phyloP scores from a whole-genome alignment of 2,329 filamentous ascomycete species.

The Hypoxylon sp. region DNA sequence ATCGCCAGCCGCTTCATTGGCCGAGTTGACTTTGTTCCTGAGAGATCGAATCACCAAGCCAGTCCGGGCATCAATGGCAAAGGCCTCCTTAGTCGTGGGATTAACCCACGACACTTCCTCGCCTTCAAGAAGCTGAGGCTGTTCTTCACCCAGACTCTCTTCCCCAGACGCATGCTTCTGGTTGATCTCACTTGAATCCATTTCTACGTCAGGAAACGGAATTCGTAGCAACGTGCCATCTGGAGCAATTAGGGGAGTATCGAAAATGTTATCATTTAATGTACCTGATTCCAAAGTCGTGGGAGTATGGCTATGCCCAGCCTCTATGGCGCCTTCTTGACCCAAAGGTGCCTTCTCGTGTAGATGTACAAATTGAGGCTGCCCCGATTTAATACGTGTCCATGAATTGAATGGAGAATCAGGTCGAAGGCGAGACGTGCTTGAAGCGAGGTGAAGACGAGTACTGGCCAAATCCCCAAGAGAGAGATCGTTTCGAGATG shows the following conservation, averaged over 20 bases:
- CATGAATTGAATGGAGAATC: slow-evolving; percentile 55
- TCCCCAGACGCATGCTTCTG: slow-evolving; percentile 12
- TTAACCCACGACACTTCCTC: slow-evolving; percentile 69
- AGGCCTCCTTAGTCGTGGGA: slow-evolving; percentile 66
- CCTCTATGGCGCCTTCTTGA: neutral
- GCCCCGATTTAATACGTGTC: slow-evolving; percentile 56
- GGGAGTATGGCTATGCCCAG: slow-evolving; percentile 8
- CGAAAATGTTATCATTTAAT: neutral
- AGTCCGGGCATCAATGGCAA: slow-evolving; percentile 67
- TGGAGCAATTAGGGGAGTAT: slow-evolving; percentile 42
- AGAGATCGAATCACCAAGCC: slow-evolving; percentile 58
- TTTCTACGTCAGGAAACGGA: slow-evolving; percentile 44
- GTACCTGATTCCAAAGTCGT: neutral
- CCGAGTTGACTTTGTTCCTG: slow-evolving; percentile 53
- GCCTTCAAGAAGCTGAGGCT: slow-evolving; percentile 49
- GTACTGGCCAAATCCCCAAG: slow-evolving; percentile 49
- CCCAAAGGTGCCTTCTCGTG: slow-evolving; percentile 22
- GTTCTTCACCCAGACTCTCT: neutral
- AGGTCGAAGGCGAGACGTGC: slow-evolving; percentile 52
- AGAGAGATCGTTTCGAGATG: slow-evolving; percentile 16
- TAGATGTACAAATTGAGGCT: slow-evolving; percentile 31
- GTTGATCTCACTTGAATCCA: neutral
- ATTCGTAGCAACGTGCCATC: slow-evolving; percentile 46
- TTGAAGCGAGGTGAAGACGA: slow-evolving; percentile 56
- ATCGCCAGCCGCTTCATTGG: slow-evolving; percentile 45